Evolutionary conservation across 2,329 filamentous ascomycete genomes (phyloP).

Genomic region (Penicillium sp.): DNA sequence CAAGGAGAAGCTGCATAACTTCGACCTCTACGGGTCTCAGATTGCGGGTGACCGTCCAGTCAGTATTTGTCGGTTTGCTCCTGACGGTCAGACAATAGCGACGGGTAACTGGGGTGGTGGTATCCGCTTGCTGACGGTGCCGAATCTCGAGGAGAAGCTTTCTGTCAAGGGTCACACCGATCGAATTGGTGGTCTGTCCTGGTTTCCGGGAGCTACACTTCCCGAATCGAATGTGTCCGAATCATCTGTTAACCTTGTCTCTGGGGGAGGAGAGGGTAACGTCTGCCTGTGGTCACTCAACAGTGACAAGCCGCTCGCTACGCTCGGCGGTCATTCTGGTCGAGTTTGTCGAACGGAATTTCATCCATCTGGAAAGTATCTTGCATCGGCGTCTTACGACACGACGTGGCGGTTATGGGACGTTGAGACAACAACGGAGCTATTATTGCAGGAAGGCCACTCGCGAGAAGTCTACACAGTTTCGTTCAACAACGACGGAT

Average conservation of each 20-base stretch:
- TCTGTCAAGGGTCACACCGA: slow-evolving; percentile 83
- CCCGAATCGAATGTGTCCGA: slow-evolving; percentile 72
- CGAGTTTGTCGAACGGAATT: slow-evolving; percentile 93
- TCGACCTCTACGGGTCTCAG: slow-evolving; percentile 92
- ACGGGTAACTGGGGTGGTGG: slow-evolving; percentile 93
- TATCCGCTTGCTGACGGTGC: slow-evolving; percentile 83
- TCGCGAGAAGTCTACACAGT: slow-evolving; percentile 91
- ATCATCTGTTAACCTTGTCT: slow-evolving; percentile 81
- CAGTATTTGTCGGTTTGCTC: slow-evolving; percentile 89
- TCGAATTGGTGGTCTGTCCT: slow-evolving; percentile 87
- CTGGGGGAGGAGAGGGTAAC: slow-evolving; percentile 84
- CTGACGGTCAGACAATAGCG: slow-evolving; percentile 80
- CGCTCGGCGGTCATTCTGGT: slow-evolving; percentile 79
- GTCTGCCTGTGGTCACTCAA: slow-evolving; percentile 89
- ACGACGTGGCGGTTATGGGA: slow-evolving; percentile 98
- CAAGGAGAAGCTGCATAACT: slow-evolving; percentile 79
- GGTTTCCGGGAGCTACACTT: slow-evolving; percentile 83
- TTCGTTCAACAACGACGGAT: slow-evolving; percentile 89
- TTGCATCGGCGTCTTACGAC: slow-evolving; percentile 93
- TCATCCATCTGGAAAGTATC: slow-evolving; percentile 85
- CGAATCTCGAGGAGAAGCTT: slow-evolving; percentile 76
- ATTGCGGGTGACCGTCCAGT: slow-evolving; percentile 89
- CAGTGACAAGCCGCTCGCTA: slow-evolving; percentile 82
- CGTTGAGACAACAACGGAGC: slow-evolving; percentile 79
- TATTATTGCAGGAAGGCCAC: slow-evolving; percentile 91